phyloP scores from a whole-genome alignment of 2,329 filamentous ascomycete genomes.

The Lachnellula suecica region DNA sequence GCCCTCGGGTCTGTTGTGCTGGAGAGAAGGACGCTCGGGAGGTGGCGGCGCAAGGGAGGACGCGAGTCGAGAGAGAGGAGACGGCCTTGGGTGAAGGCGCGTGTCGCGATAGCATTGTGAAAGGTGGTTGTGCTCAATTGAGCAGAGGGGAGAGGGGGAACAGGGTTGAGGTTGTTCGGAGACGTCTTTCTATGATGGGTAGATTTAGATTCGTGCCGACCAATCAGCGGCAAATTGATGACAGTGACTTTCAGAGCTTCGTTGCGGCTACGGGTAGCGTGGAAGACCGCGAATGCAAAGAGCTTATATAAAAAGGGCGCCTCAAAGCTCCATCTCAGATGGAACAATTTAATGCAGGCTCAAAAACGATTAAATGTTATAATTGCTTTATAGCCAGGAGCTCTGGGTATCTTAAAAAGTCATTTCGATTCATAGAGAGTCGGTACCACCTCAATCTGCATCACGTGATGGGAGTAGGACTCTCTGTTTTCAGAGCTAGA shows the following conservation, averaged over 20 bases:
- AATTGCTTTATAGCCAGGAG: too few species aligned
- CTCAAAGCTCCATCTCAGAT: background rate
- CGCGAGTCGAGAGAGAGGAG: constrained; percentile 29
- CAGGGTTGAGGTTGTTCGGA: constrained; percentile 21
- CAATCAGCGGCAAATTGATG: background rate
- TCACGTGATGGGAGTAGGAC: too few species aligned
- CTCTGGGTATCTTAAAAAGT: too few species aligned
- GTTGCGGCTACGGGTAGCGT: background rate
- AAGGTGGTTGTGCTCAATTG: constrained; percentile 34
- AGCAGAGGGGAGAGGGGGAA: constrained; percentile 20
- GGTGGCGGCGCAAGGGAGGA: constrained; percentile 27
- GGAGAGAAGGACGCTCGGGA: constrained; percentile 37
- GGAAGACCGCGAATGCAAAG: background rate
- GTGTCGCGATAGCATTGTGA: constrained; percentile 37
- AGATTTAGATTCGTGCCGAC: background rate
- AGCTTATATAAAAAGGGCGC: background rate
- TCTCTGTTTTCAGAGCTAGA: too few species aligned
- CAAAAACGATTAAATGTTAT: too few species aligned
- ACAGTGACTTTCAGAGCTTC: background rate
- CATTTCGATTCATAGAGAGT: too few species aligned
- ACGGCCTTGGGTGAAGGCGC: constrained; percentile 32
- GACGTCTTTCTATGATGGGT: background rate
- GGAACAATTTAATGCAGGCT: too few species aligned
- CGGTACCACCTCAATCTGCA: too few species aligned
- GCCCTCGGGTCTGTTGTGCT: constrained; percentile 61